These are phyloP conservation scores for Fusarium piperis DNA, from an alignment of 2,329 filamentous ascomycete species.

Conservation along the genomic window DNA sequence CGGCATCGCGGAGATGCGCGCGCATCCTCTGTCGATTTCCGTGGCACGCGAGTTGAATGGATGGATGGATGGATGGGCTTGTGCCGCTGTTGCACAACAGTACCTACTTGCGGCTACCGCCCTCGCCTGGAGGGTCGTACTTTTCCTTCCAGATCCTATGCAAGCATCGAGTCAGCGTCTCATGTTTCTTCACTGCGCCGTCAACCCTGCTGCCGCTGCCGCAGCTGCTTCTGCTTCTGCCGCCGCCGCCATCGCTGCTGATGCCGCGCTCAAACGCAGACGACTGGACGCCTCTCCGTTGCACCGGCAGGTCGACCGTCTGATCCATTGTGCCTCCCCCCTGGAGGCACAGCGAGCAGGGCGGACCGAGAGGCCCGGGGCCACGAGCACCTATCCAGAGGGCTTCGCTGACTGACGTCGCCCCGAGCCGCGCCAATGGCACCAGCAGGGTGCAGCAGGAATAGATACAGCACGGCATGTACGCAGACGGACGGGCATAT, in stretches of 20 bases:
- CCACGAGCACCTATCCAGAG: slow-evolving; percentile 30
- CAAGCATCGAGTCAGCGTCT: slow-evolving; percentile 27
- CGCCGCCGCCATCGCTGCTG: neutral
- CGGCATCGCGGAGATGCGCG: slow-evolving; percentile 11
- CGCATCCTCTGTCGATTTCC: slow-evolving; percentile 2
- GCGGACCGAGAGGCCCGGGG: slow-evolving; percentile 1
- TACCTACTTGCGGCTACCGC: slow-evolving; percentile 53
- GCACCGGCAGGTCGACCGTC: neutral
- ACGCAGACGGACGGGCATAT: slow-evolving; percentile 14
- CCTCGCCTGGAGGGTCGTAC: slow-evolving; percentile 68
- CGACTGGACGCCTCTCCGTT: slow-evolving; percentile 11
- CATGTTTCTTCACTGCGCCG: neutral
- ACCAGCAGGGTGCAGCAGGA: slow-evolving; percentile 17
- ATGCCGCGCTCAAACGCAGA: neutral
- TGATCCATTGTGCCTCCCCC: slow-evolving; percentile 13
- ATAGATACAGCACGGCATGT: neutral
- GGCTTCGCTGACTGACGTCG: neutral
- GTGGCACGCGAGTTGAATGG: slow-evolving; percentile 10
- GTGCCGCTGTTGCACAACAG: neutral
- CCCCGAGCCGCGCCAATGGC: slow-evolving; percentile 17
- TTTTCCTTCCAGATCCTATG: slow-evolving; percentile 98
- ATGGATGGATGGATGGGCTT: neutral
- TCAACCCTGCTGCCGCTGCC: neutral
- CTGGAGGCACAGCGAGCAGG: neutral
- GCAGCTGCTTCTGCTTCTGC: neutral